Percentiles rank a stretch among this genome's conserved stretches.
These are phyloP conservation scores for Hyaloperonospora arabidopsidis DNA, from an alignment of 352 stramenopile genomes.

Conservation along the genomic window DNA sequence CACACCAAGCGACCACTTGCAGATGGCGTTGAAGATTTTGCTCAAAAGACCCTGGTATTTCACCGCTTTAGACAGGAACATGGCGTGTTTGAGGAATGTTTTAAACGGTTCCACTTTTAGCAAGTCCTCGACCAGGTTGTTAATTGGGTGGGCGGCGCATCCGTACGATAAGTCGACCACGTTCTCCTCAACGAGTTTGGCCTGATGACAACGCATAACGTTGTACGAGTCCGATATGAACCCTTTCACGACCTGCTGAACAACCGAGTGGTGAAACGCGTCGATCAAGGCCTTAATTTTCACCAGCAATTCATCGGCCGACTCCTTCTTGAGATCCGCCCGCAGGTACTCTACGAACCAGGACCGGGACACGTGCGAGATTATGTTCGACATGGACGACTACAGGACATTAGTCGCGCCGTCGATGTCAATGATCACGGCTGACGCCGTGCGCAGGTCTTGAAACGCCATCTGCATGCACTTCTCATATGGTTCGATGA, in stretches of 20 bases:
- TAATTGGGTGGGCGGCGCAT: neutral
- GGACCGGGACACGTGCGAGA: neutral
- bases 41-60: neutral
- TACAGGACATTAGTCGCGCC: neutral
- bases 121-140: neutral
- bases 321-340: neutral
- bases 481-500: too few relatives aligned
- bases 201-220: neutral
- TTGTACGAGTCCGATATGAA: neutral
- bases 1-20: neutral
- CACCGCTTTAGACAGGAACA: neutral
- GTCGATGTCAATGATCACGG: neutral
- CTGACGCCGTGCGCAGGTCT: too few relatives aligned
- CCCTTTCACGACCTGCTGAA: neutral
- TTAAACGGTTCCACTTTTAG: neutral
- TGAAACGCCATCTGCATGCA: too few relatives aligned
- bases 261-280: neutral
- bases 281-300: neutral
- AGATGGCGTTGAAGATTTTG: neutral
- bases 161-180: neutral
- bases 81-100: neutral
- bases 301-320: neutral
- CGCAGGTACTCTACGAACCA: neutral
- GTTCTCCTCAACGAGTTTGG: neutral
- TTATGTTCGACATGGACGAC: neutral